Evolutionary conservation across 106 monocot species (phyloP).

Genomic region (Dendrobium chrysotoxum): DNA sequence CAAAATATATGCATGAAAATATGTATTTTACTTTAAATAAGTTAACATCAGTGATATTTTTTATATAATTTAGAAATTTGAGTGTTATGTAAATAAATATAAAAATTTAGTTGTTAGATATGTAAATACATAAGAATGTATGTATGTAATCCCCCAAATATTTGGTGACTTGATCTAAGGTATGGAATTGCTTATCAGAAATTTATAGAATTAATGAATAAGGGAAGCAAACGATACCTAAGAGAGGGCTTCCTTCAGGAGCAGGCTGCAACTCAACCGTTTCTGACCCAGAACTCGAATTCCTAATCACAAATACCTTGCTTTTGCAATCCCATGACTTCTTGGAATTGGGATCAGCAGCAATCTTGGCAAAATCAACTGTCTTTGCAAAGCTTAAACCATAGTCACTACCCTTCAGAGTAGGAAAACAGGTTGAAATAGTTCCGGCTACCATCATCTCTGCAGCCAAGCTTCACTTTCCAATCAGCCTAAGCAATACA

Average conservation of each 20-base stretch:
- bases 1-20: too few species aligned
- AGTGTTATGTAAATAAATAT: too few species aligned
- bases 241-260: constrained; percentile 84
- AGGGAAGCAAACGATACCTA: constrained; percentile 41
- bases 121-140: too few species aligned
- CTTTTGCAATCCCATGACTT: constrained; percentile 16
- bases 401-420: constrained; percentile 25
- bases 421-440: constrained; percentile 42
- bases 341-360: constrained; percentile 3
- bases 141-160: too few species aligned
- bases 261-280: constrained; percentile 62
- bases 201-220: not conserved
- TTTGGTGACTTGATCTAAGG: too few species aligned
- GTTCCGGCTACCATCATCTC: constrained; percentile 40
- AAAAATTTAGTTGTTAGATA: too few species aligned
- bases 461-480: not conserved
- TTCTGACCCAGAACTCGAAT: constrained; percentile 65
- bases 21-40: too few species aligned
- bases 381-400: constrained; percentile 37
- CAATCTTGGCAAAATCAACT: constrained; percentile 60
- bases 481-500: not conserved
- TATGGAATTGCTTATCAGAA: not conserved
- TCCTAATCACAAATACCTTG: constrained; percentile 22
- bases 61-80: too few species aligned
- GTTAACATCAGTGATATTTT: too few species aligned